Evolutionary conservation across 495 filamentous ascomycete species (phyloP).

Genomic region (Astrocystis sublimbata): DNA sequence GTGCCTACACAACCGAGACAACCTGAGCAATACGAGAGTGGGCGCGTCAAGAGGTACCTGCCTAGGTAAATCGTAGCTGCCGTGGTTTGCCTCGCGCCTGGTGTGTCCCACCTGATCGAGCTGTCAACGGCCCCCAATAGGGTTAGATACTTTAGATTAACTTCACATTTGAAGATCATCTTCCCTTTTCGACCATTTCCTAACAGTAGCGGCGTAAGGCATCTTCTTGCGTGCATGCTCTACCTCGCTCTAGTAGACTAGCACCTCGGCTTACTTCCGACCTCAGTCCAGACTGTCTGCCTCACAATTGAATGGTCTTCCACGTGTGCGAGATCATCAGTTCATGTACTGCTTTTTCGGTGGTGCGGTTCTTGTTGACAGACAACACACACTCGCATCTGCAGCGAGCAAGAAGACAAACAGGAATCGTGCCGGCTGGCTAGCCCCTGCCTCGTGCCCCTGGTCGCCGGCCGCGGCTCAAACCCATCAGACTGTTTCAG

Average conservation of each 20-base stretch:
- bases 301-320: too few relatives aligned
- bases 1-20: too few relatives aligned
- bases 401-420: not conserved
- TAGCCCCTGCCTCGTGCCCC: conserved; percentile 2
- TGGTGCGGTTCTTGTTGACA: not conserved
- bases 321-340: too few relatives aligned
- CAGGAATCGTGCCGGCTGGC: too few relatives aligned
- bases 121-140: not conserved
- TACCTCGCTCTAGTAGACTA: too few relatives aligned
- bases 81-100: conserved; percentile 10
- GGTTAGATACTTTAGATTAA: not conserved
- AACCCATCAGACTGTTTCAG: conserved; percentile 50
- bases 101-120: conserved; percentile 2
- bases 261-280: not conserved
- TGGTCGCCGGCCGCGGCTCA: conserved; percentile 33
- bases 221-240: not conserved
- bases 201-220: too few relatives aligned
- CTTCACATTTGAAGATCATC: not conserved
- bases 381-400: not conserved
- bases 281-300: not conserved
- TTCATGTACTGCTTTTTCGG: not conserved
- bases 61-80: too few relatives aligned
- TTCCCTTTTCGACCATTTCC: too few relatives aligned
- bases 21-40: conserved; percentile 16
- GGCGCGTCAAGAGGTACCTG: too few relatives aligned